phyloP scores from a whole-genome alignment of 176 grass and related monocot species.

The Cenchrus fungigraminus region DNA sequence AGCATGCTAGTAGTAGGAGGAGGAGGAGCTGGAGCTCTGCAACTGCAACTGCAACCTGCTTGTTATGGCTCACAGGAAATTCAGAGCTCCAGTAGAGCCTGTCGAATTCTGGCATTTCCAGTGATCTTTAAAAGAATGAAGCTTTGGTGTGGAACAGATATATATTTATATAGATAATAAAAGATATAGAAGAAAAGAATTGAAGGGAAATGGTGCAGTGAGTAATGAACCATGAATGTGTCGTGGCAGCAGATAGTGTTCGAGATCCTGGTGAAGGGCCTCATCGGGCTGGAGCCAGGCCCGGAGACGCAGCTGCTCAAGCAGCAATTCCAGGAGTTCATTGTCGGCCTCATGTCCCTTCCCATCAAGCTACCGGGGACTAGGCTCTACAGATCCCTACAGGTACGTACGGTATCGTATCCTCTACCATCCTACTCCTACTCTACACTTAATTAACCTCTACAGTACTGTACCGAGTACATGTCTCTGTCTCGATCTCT shows the following conservation, averaged over 20 bases:
- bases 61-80: neutral
- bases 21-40: neutral
- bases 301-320: conserved; percentile 87
- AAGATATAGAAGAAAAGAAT: too few species aligned
- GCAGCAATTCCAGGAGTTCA: conserved; percentile 96
- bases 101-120: neutral
- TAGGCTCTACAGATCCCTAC: conserved; percentile 80
- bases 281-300: conserved; percentile 88
- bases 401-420: conserved; percentile 41
- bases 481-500: neutral
- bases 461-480: neutral
- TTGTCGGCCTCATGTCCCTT: conserved; percentile 90
- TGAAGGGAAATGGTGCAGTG: too few species aligned
- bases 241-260: conserved; percentile 81
- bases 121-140: neutral
- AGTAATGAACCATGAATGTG: conserved; percentile 14
- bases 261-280: conserved; percentile 78
- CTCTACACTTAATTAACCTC: neutral
- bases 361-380: conserved; percentile 95
- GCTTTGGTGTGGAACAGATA: neutral
- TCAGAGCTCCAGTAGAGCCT: neutral
- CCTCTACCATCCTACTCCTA: neutral
- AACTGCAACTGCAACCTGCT: neutral
- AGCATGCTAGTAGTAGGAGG: neutral
- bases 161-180: too few species aligned